Percentiles rank a stretch among this genome's conserved stretches.
phyloP scores from a whole-genome alignment of 306 rosid genomes.

The Vigna hirtella region DNA sequence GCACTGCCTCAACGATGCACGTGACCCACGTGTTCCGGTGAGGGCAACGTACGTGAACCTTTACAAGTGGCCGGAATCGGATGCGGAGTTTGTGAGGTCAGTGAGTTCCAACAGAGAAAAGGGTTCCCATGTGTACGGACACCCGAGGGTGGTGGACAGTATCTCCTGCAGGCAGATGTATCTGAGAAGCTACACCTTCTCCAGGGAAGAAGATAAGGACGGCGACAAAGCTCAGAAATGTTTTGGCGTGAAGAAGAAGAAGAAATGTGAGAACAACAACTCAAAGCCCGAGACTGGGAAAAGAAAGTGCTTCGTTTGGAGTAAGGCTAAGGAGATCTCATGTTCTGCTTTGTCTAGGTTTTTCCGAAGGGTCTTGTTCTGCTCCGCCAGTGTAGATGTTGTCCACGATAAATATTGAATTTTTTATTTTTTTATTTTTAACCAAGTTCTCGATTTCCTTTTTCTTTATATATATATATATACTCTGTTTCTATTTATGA shows the following conservation, averaged over 20 bases:
- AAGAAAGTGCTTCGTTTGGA: conserved; percentile 66
- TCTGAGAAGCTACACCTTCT: conserved; percentile 83
- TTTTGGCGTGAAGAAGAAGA: conserved; percentile 60
- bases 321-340: conserved; percentile 69
- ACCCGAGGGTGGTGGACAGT: conserved; percentile 70
- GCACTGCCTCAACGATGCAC: conserved; percentile 71
- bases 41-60: conserved; percentile 84
- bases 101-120: conserved; percentile 56
- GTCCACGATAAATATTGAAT: conserved; percentile 44
- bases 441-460: not conserved
- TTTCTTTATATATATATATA: not conserved
- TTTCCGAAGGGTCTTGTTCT: conserved; percentile 66
- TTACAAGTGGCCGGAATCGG: conserved; percentile 92
- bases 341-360: conserved; percentile 65
- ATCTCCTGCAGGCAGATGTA: conserved; percentile 88
- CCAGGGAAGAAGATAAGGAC: conserved; percentile 70
- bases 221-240: conserved; percentile 60
- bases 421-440: not conserved
- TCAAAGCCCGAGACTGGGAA: conserved; percentile 4
- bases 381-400: conserved; percentile 78
- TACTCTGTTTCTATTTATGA: conserved; percentile 37
- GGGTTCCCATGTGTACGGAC: conserved; percentile 47
- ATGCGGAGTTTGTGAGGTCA: conserved; percentile 74
- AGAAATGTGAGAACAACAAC: not conserved
- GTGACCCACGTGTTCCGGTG: conserved; percentile 74